Evolutionary conservation across 2,329 filamentous ascomycete genomes (phyloP).

Genomic region (Rasamsonia emersonii): DNA sequence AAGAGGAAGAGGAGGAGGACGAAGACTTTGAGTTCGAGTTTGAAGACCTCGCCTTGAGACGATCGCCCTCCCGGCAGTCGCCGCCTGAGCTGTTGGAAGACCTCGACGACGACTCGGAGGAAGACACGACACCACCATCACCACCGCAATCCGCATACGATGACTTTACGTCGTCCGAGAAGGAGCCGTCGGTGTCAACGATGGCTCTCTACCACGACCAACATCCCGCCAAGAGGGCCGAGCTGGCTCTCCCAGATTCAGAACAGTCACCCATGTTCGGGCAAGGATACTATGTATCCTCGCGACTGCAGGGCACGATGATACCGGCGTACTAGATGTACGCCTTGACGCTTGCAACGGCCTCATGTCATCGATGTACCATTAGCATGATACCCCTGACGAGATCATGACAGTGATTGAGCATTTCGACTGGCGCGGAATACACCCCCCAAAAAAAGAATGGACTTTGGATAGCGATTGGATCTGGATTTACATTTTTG

Average conservation of each 20-base stretch:
- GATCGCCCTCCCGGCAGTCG: constrained; percentile 58
- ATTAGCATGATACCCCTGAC: too few species aligned
- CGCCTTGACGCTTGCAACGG: too few species aligned
- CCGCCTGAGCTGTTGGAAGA: constrained; percentile 64
- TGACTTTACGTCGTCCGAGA: constrained; percentile 46
- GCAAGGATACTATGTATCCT: constrained; percentile 40
- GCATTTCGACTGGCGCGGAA: too few species aligned
- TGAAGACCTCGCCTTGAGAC: constrained; percentile 56
- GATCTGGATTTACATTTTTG: too few species aligned
- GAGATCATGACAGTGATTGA: too few species aligned
- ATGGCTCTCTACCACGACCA: constrained; percentile 30
- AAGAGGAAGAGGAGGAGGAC: constrained; percentile 50
- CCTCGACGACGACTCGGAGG: constrained; percentile 57
- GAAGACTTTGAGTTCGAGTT: constrained; percentile 54
- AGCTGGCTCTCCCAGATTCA: constrained; percentile 19
- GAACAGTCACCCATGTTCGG: constrained; percentile 38
- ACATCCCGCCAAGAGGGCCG: constrained; percentile 14
- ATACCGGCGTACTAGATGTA: constrained; percentile 41
- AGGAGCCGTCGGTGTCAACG: constrained; percentile 41
- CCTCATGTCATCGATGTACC: too few species aligned
- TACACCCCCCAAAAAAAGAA: too few species aligned
- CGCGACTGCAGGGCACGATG: constrained; percentile 34
- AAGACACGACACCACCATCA: constrained; percentile 64
- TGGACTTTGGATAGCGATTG: too few species aligned
- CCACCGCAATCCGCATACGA: constrained; percentile 50